A percentile compares a stretch with the other conserved stretches of the same genome.
These are phyloP conservation scores for Spongospora subterranea DNA, from an alignment of 208 protist species.

Conservation along the genomic window DNA sequence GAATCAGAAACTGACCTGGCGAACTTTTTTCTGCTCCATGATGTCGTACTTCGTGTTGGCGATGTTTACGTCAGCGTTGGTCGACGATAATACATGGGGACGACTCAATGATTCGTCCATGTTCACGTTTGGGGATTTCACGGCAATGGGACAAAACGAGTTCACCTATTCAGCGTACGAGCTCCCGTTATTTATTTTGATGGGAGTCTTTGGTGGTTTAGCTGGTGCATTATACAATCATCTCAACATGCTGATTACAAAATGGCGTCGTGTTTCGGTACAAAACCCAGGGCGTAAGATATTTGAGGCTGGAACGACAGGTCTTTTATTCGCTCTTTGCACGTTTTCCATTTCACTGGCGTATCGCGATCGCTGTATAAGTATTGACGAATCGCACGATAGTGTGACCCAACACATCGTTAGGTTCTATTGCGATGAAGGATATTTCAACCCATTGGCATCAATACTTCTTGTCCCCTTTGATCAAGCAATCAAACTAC, in stretches of 20 bases:
- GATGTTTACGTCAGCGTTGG: slow-evolving; percentile 74
- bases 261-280: slow-evolving; percentile 66
- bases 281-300: not conserved
- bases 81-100: slow-evolving; percentile 65
- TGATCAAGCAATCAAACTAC: slow-evolving; percentile 51
- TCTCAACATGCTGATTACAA: slow-evolving; percentile 72
- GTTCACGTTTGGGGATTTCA: slow-evolving; percentile 63
- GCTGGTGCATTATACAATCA: slow-evolving; percentile 86
- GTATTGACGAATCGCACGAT: slow-evolving; percentile 57
- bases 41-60: slow-evolving; percentile 81
- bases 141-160: not conserved
- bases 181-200: slow-evolving; percentile 82
- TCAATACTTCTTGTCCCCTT: not conserved
- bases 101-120: slow-evolving; percentile 70
- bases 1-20: slow-evolving; percentile 80
- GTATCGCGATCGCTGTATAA: slow-evolving; percentile 57
- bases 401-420: not conserved
- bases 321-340: slow-evolving; percentile 45
- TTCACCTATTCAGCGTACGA: slow-evolving; percentile 76
- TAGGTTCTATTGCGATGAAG: not conserved
- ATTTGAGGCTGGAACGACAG: slow-evolving; percentile 65
- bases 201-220: slow-evolving; percentile 82
- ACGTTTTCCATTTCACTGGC: slow-evolving; percentile 59
- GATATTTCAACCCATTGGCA: not conserved
- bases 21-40: slow-evolving; percentile 90